Conservation (phyloP, 495 filamentous ascomycete genomes). For the Neurospora sp. region DNA sequence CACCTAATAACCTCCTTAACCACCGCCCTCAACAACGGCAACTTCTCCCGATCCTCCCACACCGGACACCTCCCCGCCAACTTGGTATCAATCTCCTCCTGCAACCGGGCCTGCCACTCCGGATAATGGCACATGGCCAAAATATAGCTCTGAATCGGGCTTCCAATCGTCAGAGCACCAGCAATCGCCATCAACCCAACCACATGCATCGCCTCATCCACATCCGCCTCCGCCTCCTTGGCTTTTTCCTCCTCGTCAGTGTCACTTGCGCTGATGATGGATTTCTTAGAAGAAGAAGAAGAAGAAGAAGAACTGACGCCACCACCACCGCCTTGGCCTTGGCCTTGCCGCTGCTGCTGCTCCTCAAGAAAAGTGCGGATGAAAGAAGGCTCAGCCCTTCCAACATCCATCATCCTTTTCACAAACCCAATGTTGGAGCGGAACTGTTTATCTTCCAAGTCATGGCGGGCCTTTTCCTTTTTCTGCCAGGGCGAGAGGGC, state of each 20-base stretch:
- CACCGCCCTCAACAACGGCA: constrained; percentile 43
- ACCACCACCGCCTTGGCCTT: no score
- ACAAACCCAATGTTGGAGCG: constrained; percentile 34
- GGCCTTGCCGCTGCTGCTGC: background rate
- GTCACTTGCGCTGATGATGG: background rate
- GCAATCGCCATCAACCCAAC: constrained; percentile 42
- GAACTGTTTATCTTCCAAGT: constrained; percentile 28
- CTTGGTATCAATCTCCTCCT: constrained; percentile 44
- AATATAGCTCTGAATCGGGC: constrained; percentile 46
- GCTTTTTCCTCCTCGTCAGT: constrained; percentile 2
- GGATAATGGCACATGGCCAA: constrained; percentile 52
- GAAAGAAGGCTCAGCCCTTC: constrained; percentile 27
- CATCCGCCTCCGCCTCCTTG: constrained; percentile 15
- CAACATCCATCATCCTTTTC: constrained; percentile 12
- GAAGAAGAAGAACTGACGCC: background rate
- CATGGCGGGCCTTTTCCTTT: constrained; percentile 32
- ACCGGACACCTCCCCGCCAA: constrained; percentile 37
- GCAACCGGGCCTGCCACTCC: constrained; percentile 41
- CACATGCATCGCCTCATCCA: constrained; percentile 30
- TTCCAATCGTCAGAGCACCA: constrained; percentile 37
- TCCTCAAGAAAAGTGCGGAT: constrained; percentile 34
- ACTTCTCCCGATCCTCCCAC: constrained; percentile 34
- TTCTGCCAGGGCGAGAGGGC: constrained; percentile 42
- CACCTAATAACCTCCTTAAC: constrained; percentile 54
- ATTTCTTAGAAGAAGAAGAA: background rate